A percentile compares a stretch with the other conserved stretches of the same genome.
These are phyloP conservation scores for Xylaria telfairii DNA, from an alignment of 495 filamentous ascomycete species.

Conservation along the genomic window DNA sequence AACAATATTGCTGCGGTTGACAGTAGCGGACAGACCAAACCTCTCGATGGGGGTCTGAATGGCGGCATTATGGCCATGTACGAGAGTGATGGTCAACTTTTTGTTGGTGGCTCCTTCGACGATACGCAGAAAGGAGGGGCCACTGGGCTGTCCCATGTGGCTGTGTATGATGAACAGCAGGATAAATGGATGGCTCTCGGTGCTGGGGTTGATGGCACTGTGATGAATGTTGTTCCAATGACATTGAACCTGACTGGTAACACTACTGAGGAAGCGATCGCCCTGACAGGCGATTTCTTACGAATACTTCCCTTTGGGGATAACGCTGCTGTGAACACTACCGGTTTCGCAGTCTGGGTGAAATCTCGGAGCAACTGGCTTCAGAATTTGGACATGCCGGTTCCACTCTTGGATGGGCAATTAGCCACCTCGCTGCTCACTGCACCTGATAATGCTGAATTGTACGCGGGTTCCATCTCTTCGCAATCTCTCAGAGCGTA, in stretches of 20 bases:
- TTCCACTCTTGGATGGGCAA: constrained; percentile 70
- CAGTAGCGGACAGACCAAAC: constrained; percentile 62
- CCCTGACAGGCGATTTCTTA: constrained; percentile 81
- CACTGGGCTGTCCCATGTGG: constrained; percentile 72
- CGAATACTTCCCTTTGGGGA: constrained; percentile 69
- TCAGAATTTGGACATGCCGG: constrained; percentile 73
- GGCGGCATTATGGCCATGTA: constrained; percentile 76
- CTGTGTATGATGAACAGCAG: constrained; percentile 70
- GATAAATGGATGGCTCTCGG: constrained; percentile 81
- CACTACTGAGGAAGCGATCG: constrained; percentile 73
- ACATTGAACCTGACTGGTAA: constrained; percentile 78
- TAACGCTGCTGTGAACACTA: constrained; percentile 63
- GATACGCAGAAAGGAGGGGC: constrained; percentile 67
- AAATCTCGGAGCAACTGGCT: constrained; percentile 88
- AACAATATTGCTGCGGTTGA: constrained; percentile 79
- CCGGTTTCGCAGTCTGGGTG: constrained; percentile 93
- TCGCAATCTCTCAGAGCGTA: constrained; percentile 71
- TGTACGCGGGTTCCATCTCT: constrained; percentile 80
- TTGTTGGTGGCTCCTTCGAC: constrained; percentile 86
- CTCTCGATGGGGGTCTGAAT: constrained; percentile 78
- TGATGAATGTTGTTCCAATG: constrained; percentile 73
- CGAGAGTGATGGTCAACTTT: constrained; percentile 67
- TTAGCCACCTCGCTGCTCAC: constrained; percentile 69
- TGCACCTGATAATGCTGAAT: constrained; percentile 62
- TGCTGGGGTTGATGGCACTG: constrained; percentile 82